These are phyloP conservation scores for Stenogyne calaminthoides DNA, from an alignment of 305 asterid species.

Conservation along the genomic window DNA sequence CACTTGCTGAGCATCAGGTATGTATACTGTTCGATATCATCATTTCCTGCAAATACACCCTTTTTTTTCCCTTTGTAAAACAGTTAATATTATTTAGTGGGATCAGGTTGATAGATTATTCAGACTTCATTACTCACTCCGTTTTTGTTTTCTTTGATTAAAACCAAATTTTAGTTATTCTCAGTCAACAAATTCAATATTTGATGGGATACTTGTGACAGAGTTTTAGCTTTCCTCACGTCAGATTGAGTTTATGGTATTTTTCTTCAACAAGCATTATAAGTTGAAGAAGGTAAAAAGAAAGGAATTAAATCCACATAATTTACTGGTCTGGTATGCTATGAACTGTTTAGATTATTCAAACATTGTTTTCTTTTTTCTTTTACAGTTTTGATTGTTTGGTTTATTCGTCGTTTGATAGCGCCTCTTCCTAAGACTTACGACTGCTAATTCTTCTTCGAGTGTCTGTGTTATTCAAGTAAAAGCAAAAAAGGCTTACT, in stretches of 20 bases:
- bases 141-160: neutral
- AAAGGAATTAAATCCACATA: too few relatives aligned
- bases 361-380: too few relatives aligned
- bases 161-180: neutral
- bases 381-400: too few relatives aligned
- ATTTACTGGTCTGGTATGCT: neutral
- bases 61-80: neutral
- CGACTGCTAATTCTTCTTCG: neutral
- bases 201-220: neutral
- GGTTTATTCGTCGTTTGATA: too few relatives aligned
- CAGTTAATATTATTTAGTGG: neutral
- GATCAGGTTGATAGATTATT: constrained; percentile 6
- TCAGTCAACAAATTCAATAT: neutral
- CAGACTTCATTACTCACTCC: neutral
- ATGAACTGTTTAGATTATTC: neutral
- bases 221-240: neutral
- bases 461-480: neutral
- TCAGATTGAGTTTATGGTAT: neutral
- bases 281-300: neutral
- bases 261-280: neutral
- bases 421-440: neutral
- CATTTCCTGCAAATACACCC: neutral
- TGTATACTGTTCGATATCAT: constrained; percentile 29
- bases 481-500: constrained; percentile 2
- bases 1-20: constrained; percentile 95